phyloP scores from a whole-genome alignment of 176 grass and related monocot genomes.

The Paspalum vaginatum region DNA sequence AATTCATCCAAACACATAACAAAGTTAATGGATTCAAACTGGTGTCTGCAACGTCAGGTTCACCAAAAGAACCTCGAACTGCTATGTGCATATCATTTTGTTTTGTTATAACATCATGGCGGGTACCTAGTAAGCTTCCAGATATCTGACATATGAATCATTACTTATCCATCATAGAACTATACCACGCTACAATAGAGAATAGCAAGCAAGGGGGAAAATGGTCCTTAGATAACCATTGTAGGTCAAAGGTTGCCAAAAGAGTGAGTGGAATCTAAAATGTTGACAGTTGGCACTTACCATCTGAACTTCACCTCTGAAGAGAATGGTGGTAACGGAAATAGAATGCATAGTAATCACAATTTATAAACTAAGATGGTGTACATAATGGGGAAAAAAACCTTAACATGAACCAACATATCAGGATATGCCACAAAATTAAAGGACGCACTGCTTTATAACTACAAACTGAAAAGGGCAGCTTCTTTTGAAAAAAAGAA shows the following conservation, averaged over 20 bases:
- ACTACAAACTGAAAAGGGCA: background rate
- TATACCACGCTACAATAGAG: background rate
- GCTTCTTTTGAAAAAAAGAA: background rate
- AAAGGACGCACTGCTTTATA: background rate
- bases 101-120: background rate
- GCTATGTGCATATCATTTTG: background rate
- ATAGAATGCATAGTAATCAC: background rate
- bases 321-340: background rate
- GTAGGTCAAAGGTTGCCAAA: background rate
- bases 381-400: background rate
- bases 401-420: background rate
- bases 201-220: background rate
- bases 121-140: background rate
- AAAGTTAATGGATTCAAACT: background rate
- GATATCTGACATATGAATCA: background rate
- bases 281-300: background rate
- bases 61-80: background rate
- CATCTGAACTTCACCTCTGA: background rate
- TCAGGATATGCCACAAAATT: conserved; percentile 1
- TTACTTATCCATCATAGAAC: background rate
- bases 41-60: background rate
- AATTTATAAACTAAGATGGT: background rate
- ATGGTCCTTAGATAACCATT: background rate
- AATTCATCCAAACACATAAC: background rate
- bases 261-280: background rate